A percentile compares a stretch with the other conserved stretches of the same genome.
phyloP scores from a whole-genome alignment of 768 basidiomycete species.

The Mycena vulgaris region DNA sequence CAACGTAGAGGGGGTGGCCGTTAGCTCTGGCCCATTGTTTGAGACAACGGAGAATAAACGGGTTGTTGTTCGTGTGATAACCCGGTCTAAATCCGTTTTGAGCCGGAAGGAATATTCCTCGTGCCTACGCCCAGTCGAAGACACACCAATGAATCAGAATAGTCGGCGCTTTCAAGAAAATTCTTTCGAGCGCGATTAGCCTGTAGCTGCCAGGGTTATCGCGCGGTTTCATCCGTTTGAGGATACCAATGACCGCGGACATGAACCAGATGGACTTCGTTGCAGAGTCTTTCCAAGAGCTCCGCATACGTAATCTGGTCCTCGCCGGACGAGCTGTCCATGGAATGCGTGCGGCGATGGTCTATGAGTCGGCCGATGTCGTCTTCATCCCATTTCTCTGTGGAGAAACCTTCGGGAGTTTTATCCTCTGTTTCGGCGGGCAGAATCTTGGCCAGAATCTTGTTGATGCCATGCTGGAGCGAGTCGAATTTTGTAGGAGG shows the following conservation, averaged over 20 bases:
- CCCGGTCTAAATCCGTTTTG: background rate
- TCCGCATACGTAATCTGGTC: background rate
- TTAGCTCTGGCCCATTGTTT: background rate
- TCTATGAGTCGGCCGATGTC: too few relatives aligned
- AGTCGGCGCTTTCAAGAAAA: background rate
- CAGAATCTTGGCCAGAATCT: background rate
- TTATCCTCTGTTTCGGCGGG: background rate
- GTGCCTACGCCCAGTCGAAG: background rate
- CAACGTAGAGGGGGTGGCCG: background rate
- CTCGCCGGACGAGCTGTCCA: too few relatives aligned
- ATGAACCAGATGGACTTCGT: slow-evolving; percentile 7
- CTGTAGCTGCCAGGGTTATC: background rate
- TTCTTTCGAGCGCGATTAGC: background rate
- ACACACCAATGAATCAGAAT: background rate
- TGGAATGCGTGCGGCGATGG: too few relatives aligned
- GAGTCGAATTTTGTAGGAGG: background rate
- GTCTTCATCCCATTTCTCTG: background rate
- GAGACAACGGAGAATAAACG: background rate
- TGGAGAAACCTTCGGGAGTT: slow-evolving; percentile 5
- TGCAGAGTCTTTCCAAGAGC: background rate
- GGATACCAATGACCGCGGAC: background rate
- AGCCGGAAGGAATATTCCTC: background rate
- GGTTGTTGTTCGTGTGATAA: background rate
- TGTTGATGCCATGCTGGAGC: background rate
- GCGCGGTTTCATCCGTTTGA: background rate